Percentiles rank a stretch among this genome's conserved stretches.
phyloP scores from a whole-genome alignment of 2,329 filamentous ascomycete genomes.

The Aquanectria penicillioides region DNA sequence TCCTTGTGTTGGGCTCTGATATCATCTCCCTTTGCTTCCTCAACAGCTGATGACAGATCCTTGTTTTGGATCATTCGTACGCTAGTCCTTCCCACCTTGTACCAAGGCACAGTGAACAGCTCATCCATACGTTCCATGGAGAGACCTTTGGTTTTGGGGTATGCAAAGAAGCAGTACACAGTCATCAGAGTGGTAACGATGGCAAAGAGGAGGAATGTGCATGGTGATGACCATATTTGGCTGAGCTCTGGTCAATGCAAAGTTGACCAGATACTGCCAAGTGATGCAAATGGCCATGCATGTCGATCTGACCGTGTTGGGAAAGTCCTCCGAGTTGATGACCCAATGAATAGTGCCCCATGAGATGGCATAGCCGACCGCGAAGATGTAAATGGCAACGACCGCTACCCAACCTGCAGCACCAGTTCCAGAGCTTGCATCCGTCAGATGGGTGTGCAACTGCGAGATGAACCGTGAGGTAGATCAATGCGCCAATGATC shows the following conservation, averaged over 20 bases:
- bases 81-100: slow-evolving; percentile 12
- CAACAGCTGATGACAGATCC: not conserved
- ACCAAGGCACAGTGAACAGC: slow-evolving; percentile 20
- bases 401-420: slow-evolving; percentile 19
- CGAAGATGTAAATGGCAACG: slow-evolving; percentile 21
- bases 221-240: slow-evolving; percentile 22
- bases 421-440: slow-evolving; percentile 1
- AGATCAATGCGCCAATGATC: slow-evolving; percentile 12
- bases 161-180: slow-evolving; percentile 15
- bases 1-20: not conserved
- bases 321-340: slow-evolving; percentile 18
- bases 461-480: slow-evolving; percentile 15
- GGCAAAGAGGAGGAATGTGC: slow-evolving; percentile 17
- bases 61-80: not conserved
- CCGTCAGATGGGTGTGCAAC: slow-evolving; percentile 7
- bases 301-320: slow-evolving; percentile 11
- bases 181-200: not conserved
- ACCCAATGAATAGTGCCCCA: slow-evolving; percentile 23
- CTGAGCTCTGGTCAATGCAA: slow-evolving; percentile 16
- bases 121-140: slow-evolving; percentile 22
- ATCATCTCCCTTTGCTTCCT: not conserved
- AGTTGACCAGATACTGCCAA: slow-evolving; percentile 21
- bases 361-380: slow-evolving; percentile 19
- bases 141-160: slow-evolving; percentile 16
- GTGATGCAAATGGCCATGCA: slow-evolving; percentile 17